A percentile compares a stretch with the other conserved stretches of the same genome.
phyloP scores from a whole-genome alignment of 306 rosid genomes.

The Cicer judaicum region DNA sequence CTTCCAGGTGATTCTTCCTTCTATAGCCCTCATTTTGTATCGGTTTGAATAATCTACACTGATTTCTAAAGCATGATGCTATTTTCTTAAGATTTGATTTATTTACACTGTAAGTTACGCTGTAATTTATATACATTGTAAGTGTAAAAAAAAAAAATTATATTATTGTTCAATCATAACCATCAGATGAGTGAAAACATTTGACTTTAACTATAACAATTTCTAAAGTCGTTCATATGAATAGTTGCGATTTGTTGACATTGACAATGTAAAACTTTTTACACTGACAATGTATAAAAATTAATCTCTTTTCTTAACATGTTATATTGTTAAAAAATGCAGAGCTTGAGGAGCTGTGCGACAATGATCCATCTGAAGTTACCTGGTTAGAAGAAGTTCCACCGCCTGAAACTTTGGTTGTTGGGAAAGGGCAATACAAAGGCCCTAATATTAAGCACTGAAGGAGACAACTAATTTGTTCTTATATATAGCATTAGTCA shows the following conservation, averaged over 20 bases:
- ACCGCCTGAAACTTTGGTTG: constrained; percentile 46
- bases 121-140: no score
- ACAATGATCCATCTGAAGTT: constrained; percentile 42
- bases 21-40: neutral
- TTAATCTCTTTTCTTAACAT: neutral
- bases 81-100: neutral
- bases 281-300: no score
- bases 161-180: no score
- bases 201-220: no score
- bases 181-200: no score
- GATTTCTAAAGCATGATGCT: constrained; percentile 26
- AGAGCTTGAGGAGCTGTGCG: constrained; percentile 40
- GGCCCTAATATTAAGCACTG: constrained; percentile 52
- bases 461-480: constrained; percentile 21
- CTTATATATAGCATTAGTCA: constrained; percentile 32
- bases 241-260: no score
- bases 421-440: constrained; percentile 48
- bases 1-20: constrained; percentile 47
- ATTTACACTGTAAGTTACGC: no score
- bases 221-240: no score
- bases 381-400: constrained; percentile 54
- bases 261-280: no score
- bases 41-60: neutral
- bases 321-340: constrained; percentile 23
- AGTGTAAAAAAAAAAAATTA: no score